Base-by-base conservation (phyloP, 2,329 filamentous ascomycete species). In the Westerdykella sp. region DNA sequence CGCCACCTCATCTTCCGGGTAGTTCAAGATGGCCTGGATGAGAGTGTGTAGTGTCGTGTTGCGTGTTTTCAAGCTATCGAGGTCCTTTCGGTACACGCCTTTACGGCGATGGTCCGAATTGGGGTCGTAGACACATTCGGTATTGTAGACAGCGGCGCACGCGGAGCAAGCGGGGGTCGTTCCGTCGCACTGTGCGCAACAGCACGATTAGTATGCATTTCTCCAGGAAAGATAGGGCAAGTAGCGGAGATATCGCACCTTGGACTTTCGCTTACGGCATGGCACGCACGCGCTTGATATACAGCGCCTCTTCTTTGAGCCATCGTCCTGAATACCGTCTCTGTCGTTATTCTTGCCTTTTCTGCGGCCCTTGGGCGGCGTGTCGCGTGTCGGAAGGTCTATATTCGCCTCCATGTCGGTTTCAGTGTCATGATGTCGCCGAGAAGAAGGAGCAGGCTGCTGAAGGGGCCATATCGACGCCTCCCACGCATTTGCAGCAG, bases 71-170 rank as follows among this genome's bases (percentile, higher is more conserved):
- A 91, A 77, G 60, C 80, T 87, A 66, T 95, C 90, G 18, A 85
- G 81, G 66, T 95, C 93, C 68, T 95, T 89, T 60, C 91, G 90
- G 67, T 97, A 97, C 39, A 97, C 93, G 47, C 93, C 93, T 66
- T 97, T 97, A 40, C 93, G 84, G 39, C 93, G 85, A 66, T 96
- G 90, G 66, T 98, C 93, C 45, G 90, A 95, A 62, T 90, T 94
- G 3, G 90, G 91, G 62, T 97, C 91, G 73, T 97, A 97, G 52
- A 96, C 77, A 66, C 93, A 96, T 70, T 86, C 81, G 39, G 87
- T 93, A 48, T 81, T 80, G 63, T 98, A 97, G 42, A 97, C 91
- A 55, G 89, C 95, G 49, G 87, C 82, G 69, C 93, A 98, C n/a
- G 93, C 91, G 6, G 91, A 91, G 64, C 93, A 97, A 56, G 87